These are phyloP conservation scores for Solanum chaucha DNA, from an alignment of 257 asterid genomes.

Conservation along the genomic window DNA sequence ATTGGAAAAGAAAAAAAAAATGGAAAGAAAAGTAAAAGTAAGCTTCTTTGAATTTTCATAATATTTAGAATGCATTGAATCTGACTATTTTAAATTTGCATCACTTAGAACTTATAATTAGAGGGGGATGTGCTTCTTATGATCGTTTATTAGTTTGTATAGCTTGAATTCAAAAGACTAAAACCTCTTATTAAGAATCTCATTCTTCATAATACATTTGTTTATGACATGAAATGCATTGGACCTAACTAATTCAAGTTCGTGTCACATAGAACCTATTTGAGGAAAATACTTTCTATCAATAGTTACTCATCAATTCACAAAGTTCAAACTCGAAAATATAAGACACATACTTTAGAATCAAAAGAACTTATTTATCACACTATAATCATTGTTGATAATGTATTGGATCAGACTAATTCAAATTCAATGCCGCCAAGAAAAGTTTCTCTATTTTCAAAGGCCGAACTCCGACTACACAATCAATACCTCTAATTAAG, in stretches of 20 bases:
- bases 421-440: not conserved
- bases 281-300: too few species aligned
- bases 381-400: not conserved
- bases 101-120: not conserved
- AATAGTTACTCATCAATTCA: too few species aligned
- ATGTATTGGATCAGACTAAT: not conserved
- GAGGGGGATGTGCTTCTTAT: not conserved
- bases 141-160: not conserved
- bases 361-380: not conserved
- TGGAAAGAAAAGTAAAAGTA: not conserved
- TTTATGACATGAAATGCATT: not conserved
- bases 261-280: too few species aligned
- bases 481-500: not conserved
- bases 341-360: not conserved
- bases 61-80: not conserved
- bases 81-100: not conserved
- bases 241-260: too few species aligned
- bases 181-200: not conserved
- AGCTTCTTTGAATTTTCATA: not conserved
- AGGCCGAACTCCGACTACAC: accelerated
- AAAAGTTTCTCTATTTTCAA: not conserved
- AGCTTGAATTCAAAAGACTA: not conserved
- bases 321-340: too few species aligned
- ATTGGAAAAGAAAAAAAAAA: not conserved
- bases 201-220: not conserved